A percentile compares a stretch with the other conserved stretches of the same genome.
Evolutionary conservation across 192 early-diverging fungal genomes (phyloP).

Genomic region (Linderina pennispora): DNA sequence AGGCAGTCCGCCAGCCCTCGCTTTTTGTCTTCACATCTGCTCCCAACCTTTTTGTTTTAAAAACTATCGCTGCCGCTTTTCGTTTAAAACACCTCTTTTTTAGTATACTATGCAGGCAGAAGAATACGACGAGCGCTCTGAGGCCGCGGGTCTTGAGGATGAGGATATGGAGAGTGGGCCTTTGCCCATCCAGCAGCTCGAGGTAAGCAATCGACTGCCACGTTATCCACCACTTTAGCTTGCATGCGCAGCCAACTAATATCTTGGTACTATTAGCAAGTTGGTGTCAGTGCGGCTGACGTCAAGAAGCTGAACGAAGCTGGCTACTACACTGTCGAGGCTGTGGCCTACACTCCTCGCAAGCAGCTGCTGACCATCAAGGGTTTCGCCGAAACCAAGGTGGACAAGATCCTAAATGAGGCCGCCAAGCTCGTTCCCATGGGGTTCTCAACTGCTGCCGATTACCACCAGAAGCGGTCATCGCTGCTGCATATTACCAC

Average conservation of each 20-base stretch:
- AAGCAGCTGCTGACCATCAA: slow-evolving; percentile 83
- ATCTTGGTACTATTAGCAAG: slow-evolving; percentile 39
- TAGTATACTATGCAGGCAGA: slow-evolving; percentile 49
- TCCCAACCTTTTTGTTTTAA: slow-evolving; percentile 5
- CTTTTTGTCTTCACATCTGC: no score
- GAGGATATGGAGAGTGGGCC: slow-evolving; percentile 50
- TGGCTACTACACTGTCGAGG: slow-evolving; percentile 88
- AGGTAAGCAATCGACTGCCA: slow-evolving; percentile 30
- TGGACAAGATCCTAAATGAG: slow-evolving; percentile 89
- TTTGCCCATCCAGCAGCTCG: slow-evolving; percentile 47
- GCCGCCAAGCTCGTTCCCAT: slow-evolving; percentile 89
- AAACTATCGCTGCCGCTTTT: no score
- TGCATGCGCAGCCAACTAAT: not conserved
- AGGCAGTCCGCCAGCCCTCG: no score
- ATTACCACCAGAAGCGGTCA: slow-evolving; percentile 75
- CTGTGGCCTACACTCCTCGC: slow-evolving; percentile 88
- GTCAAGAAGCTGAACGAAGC: slow-evolving; percentile 82
- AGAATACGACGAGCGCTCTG: slow-evolving; percentile 40
- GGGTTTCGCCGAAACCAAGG: slow-evolving; percentile 93
- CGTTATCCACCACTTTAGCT: no score
- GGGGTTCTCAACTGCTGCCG: slow-evolving; percentile 92
- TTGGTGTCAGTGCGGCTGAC: slow-evolving; percentile 61
- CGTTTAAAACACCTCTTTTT: no score
- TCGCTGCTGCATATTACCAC: slow-evolving; percentile 83
- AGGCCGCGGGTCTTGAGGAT: slow-evolving; percentile 46